A percentile compares a stretch with the other conserved stretches of the same genome.
phyloP scores from a whole-genome alignment of 2,329 filamentous ascomycete species.

The Biscogniauxia mediterranea region DNA sequence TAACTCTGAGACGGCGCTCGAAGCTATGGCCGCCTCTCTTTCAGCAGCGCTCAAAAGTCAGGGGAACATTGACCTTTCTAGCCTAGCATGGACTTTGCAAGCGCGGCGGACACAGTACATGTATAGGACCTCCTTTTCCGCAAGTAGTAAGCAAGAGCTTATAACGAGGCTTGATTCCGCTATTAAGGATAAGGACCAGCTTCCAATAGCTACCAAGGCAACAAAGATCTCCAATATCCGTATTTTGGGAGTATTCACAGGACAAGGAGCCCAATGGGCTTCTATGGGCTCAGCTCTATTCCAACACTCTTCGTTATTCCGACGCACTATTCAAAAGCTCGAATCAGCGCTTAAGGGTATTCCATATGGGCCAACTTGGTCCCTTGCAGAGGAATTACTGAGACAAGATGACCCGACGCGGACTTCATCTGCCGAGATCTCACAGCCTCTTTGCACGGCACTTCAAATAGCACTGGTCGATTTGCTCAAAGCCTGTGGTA shows the following conservation, averaged over 20 bases:
- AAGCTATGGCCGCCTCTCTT: too few relatives aligned
- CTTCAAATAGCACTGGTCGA: slow-evolving; percentile 23
- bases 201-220: background rate
- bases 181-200: too few relatives aligned
- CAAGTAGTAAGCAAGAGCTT: too few relatives aligned
- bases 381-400: slow-evolving; percentile 21
- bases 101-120: too few relatives aligned
- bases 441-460: slow-evolving; percentile 30
- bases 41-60: too few relatives aligned
- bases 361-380: slow-evolving; percentile 28
- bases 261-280: slow-evolving; percentile 30
- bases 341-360: slow-evolving; percentile 19
- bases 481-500: slow-evolving; percentile 7
- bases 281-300: slow-evolving; percentile 27
- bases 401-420: slow-evolving; percentile 23
- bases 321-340: slow-evolving; percentile 12
- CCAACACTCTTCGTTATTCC: slow-evolving; percentile 1
- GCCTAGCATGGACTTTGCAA: too few relatives aligned
- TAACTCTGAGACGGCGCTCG: too few relatives aligned
- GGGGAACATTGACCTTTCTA: too few relatives aligned
- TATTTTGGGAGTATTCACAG: slow-evolving; percentile 26
- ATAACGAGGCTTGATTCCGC: too few relatives aligned
- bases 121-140: too few relatives aligned
- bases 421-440: slow-evolving; percentile 22
- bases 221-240: background rate